Evolutionary conservation across 2,329 filamentous ascomycete genomes (phyloP).

Genomic region (Calonectria henricotiae): DNA sequence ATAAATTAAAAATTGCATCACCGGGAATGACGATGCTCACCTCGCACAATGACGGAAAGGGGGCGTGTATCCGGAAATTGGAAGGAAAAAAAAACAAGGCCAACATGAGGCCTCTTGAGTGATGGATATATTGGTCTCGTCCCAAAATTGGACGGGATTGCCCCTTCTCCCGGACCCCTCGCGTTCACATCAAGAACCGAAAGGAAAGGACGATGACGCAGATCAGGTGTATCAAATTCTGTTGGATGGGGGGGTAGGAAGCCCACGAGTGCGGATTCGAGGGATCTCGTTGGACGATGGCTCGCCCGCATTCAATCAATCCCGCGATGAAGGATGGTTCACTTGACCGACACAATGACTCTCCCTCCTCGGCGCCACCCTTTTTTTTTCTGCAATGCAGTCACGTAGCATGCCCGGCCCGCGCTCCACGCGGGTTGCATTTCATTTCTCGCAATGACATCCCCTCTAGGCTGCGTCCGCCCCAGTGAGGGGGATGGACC

Average conservation of each 20-base stretch:
- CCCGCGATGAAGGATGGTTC: not conserved
- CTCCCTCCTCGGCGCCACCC: constrained; percentile 6
- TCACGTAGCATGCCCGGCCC: not conserved
- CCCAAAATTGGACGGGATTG: constrained; percentile 21
- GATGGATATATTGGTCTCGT: constrained; percentile 14
- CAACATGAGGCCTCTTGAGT: constrained; percentile 19
- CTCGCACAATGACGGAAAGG: not conserved
- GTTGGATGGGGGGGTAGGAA: not conserved
- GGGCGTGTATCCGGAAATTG: not conserved
- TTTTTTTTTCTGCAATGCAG: constrained; percentile 1
- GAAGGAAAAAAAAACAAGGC: not conserved
- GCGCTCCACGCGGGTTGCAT: constrained; percentile 18
- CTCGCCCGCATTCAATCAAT: too few species aligned
- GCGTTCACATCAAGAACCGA: not conserved
- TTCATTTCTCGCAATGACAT: constrained; percentile 20
- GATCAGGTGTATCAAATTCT: constrained; percentile 27
- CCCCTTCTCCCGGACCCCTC: not conserved
- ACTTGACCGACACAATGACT: constrained; percentile 6
- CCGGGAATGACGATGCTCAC: not conserved
- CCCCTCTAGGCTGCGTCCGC: constrained; percentile 15
- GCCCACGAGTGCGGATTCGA: not conserved
- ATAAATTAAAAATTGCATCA: too few species aligned
- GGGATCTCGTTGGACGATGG: not conserved
- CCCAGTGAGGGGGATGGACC: constrained; percentile 20
- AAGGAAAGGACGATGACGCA: not conserved